Evolutionary conservation across 371 early-diverging fungal genomes (phyloP).

Genomic region (Ordospora colligata): DNA sequence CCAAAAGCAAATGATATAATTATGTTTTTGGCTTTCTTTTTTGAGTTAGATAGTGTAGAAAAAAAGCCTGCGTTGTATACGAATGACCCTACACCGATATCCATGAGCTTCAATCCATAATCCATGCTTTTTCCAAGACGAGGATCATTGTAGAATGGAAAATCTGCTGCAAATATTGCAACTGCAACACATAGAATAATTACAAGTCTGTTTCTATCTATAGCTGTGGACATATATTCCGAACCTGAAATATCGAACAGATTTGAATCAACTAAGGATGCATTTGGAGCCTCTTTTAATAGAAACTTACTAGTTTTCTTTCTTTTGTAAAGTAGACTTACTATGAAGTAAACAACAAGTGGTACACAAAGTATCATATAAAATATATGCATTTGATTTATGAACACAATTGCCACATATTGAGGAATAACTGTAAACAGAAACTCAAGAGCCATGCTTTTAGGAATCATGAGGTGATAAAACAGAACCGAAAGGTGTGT

Average conservation of each 20-base stretch:
- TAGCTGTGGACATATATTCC: background rate
- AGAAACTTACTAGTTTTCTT: background rate
- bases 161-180: constrained; percentile 58
- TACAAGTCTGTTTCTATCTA: background rate
- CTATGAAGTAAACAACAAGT: background rate
- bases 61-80: constrained; percentile 51
- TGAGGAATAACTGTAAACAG: background rate
- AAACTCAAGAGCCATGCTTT: background rate
- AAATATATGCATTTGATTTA: background rate
- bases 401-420: background rate
- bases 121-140: constrained; percentile 40
- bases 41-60: background rate
- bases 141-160: constrained; percentile 10
- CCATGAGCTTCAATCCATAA: constrained; percentile 58
- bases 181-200: constrained; percentile 23
- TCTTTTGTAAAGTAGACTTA: background rate
- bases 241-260: no score
- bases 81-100: constrained; percentile 59
- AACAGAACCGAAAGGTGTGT: background rate
- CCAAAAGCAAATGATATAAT: background rate
- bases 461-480: background rate
- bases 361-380: background rate
- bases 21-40: background rate
- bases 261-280: background rate
- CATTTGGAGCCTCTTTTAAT: background rate